Percentiles rank a stretch among this genome's conserved stretches.
phyloP scores from a whole-genome alignment of 139 green algal species.

The Ettlia oleoabundans region DNA sequence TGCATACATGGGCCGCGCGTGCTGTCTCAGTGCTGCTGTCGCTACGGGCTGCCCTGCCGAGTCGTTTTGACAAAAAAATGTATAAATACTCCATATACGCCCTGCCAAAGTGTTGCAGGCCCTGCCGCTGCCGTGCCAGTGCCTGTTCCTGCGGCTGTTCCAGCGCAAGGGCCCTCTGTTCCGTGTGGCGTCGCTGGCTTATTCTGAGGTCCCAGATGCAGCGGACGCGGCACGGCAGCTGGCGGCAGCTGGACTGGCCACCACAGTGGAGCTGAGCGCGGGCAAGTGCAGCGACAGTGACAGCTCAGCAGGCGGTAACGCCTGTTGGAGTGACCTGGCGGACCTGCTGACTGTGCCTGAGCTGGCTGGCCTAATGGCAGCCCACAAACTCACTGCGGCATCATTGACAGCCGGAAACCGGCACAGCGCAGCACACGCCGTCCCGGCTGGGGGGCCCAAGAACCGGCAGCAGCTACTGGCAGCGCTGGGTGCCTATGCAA shows the following conservation, averaged over 20 bases:
- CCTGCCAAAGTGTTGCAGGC: conserved; percentile 32
- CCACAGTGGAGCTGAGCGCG: background rate
- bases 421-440: background rate
- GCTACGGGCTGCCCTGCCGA: no score
- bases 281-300: background rate
- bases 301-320: background rate
- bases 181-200: conserved; percentile 45
- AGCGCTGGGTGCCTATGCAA: background rate
- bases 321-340: conserved; percentile 16
- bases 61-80: no score
- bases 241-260: conserved; percentile 24
- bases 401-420: conserved; percentile 5
- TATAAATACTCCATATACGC: no score
- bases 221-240: conserved; percentile 5
- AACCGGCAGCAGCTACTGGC: conserved; percentile 11
- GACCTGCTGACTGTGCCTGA: conserved; percentile 46
- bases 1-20: no score
- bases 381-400: background rate
- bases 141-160: conserved; percentile 68
- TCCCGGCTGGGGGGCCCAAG: background rate
- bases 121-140: conserved; percentile 39
- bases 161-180: conserved; percentile 67
- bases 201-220: conserved; percentile 64
- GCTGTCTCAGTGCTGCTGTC: no score
- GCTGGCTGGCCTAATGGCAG: conserved; percentile 30